Evolutionary conservation across 176 grass and related monocot genomes (phyloP).

Genomic region (Cocos nucifera): DNA sequence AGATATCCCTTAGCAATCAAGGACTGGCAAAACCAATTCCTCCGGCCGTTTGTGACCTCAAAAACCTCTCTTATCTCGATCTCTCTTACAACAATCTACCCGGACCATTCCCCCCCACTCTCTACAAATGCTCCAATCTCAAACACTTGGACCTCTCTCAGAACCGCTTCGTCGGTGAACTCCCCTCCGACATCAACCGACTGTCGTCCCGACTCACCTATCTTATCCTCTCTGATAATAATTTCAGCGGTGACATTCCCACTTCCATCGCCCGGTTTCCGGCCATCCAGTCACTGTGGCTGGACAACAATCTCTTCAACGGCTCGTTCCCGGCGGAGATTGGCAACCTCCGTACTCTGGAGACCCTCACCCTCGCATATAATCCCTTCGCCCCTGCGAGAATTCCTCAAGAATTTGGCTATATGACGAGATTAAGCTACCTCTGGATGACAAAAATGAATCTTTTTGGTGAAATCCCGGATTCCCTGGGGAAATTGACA

Average conservation of each 20-base stretch:
- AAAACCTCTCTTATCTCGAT: constrained; percentile 42
- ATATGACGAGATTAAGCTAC: no score
- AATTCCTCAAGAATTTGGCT: no score
- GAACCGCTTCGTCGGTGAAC: constrained; percentile 39
- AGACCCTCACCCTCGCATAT: no score
- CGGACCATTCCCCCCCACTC: constrained; percentile 35
- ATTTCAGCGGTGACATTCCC: constrained; percentile 41
- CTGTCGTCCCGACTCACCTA: constrained; percentile 23
- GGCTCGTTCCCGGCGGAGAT: not conserved
- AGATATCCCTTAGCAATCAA: not conserved
- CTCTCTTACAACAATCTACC: constrained; percentile 48
- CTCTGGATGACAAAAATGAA: no score
- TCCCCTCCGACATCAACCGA: constrained; percentile 30
- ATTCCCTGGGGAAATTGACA: no score
- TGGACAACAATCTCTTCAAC: constrained; percentile 1
- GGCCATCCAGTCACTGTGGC: not conserved
- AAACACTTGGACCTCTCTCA: constrained; percentile 37
- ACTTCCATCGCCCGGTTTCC: not conserved
- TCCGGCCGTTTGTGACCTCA: constrained; percentile 30
- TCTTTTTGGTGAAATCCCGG: no score
- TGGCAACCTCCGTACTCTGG: no score
- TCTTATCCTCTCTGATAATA: constrained; percentile 42
- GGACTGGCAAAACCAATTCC: constrained; percentile 26
- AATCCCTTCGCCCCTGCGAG: no score
- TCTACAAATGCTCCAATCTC: constrained; percentile 46